Percentiles rank a stretch among this genome's conserved stretches.
Conservation (phyloP, 1,284 basidiomycete species). For the Sanghuangporus sanghuang region DNA sequence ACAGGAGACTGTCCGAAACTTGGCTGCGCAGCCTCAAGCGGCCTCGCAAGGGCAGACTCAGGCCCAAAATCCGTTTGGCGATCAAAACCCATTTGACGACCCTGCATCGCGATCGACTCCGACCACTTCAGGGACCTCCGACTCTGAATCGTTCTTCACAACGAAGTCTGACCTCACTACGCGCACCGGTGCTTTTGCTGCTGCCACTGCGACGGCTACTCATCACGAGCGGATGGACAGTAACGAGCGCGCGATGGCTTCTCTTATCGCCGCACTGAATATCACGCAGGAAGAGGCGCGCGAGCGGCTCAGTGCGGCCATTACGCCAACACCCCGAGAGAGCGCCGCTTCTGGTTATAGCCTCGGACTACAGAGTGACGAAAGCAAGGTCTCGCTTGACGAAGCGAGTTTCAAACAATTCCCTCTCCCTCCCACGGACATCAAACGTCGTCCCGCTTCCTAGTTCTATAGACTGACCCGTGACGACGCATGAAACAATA, state of each 20-base stretch:
- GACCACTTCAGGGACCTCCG: not conserved
- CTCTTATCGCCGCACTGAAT: conserved; percentile 16
- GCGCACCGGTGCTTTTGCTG: conserved; percentile 4
- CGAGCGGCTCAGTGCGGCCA: conserved; percentile 12
- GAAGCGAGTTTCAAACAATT: conserved; percentile 8
- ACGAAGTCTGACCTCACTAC: conserved; percentile 4
- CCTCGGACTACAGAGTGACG: not conserved
- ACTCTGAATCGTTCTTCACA: conserved; percentile 10
- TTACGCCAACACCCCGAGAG: conserved; percentile 9
- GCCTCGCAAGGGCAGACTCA: not conserved
- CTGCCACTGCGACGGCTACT: not conserved
- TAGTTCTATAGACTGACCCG: not conserved
- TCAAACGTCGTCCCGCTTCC: conserved; percentile 5
- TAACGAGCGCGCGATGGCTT: conserved; percentile 14
- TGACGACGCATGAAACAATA: not conserved
- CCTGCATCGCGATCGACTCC: not conserved
- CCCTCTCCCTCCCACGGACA: conserved; percentile 14
- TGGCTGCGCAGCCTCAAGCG: not conserved
- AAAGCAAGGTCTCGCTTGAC: conserved; percentile 7
- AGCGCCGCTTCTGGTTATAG: conserved; percentile 3
- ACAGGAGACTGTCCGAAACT: not conserved
- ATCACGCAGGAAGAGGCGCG: conserved; percentile 16
- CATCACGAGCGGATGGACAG: conserved; percentile 11
- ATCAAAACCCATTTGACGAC: conserved; percentile 13
- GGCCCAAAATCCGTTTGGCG: conserved; percentile 9